Percentiles rank a stretch among this genome's conserved stretches.
Conservation (phyloP, 2,329 filamentous ascomycete genomes). For the Rhynchosporium secalis region DNA sequence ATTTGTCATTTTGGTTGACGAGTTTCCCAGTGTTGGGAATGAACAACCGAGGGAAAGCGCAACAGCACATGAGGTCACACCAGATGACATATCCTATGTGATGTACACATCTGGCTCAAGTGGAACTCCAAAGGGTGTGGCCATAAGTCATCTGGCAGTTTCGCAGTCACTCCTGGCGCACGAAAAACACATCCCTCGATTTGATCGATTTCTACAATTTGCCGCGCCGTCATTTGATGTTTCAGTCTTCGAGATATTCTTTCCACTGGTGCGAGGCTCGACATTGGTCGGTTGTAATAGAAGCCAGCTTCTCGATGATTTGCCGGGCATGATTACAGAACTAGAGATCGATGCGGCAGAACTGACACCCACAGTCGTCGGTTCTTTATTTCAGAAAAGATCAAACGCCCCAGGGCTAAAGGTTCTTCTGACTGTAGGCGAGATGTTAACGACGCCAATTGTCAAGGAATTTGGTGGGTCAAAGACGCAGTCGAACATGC, state of each 20-base stretch:
- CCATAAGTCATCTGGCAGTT: conserved; percentile 75
- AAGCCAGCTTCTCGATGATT: conserved; percentile 69
- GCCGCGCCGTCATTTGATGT: conserved; percentile 93
- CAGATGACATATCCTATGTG: conserved; percentile 68
- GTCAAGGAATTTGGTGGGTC: conserved; percentile 73
- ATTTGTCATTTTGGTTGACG: conserved; percentile 45
- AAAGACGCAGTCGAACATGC: conserved; percentile 52
- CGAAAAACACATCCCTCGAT: conserved; percentile 71
- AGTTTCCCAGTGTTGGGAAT: conserved; percentile 30
- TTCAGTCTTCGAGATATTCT: conserved; percentile 93
- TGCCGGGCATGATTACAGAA: conserved; percentile 63
- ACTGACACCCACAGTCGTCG: conserved; percentile 83
- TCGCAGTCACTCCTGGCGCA: conserved; percentile 84
- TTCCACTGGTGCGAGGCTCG: conserved; percentile 71
- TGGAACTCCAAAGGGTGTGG: conserved; percentile 84
- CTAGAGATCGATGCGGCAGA: conserved; percentile 81
- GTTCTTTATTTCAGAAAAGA: conserved; percentile 70
- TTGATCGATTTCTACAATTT: conserved; percentile 84
- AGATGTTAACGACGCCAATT: conserved; percentile 82
- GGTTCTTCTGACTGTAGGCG: conserved; percentile 81
- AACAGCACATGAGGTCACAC: conserved; percentile 21
- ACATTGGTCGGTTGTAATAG: conserved; percentile 75
- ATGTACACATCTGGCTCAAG: conserved; percentile 95
- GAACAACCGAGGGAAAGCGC: not conserved
- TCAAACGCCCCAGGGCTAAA: conserved; percentile 65